A percentile compares a stretch with the other conserved stretches of the same genome.
Evolutionary conservation across 495 filamentous ascomycete species (phyloP).

Genomic region (Corynascus novoguineensis): DNA sequence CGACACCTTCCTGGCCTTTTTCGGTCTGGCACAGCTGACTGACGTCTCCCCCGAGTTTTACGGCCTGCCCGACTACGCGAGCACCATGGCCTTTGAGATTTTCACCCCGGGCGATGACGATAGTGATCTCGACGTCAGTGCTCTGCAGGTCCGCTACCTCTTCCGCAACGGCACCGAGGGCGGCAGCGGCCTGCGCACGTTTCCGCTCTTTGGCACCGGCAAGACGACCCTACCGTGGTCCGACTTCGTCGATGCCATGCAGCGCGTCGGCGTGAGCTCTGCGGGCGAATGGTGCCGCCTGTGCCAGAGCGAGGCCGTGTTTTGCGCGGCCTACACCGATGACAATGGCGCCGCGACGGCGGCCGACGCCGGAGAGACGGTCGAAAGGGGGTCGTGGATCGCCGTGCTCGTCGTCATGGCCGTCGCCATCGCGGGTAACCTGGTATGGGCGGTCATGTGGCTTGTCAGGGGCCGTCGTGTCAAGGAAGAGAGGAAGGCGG

Average conservation of each 20-base stretch:
- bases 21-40: constrained; percentile 16
- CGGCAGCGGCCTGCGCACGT: neutral
- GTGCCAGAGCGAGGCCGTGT: constrained; percentile 17
- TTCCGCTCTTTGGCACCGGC: constrained; percentile 16
- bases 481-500: neutral
- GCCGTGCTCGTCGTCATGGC: constrained; percentile 9
- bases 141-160: constrained; percentile 16
- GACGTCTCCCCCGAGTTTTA: constrained; percentile 8
- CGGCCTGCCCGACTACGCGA: constrained; percentile 21
- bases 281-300: constrained; percentile 14
- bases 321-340: constrained; percentile 11
- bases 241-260: constrained; percentile 11
- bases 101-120: neutral
- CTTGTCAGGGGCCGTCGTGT: neutral
- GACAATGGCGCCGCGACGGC: neutral
- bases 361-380: neutral
- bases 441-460: constrained; percentile 4
- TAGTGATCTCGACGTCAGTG: neutral
- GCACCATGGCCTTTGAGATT: constrained; percentile 24
- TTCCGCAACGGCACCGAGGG: constrained; percentile 21
- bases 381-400: constrained; percentile 3
- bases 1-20: constrained; percentile 23
- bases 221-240: constrained; percentile 10
- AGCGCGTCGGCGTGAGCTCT: constrained; percentile 5
- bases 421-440: constrained; percentile 1